These are phyloP conservation scores for Cryptococcus wingfieldii DNA, from an alignment of 1,284 basidiomycete species.

Conservation along the genomic window DNA sequence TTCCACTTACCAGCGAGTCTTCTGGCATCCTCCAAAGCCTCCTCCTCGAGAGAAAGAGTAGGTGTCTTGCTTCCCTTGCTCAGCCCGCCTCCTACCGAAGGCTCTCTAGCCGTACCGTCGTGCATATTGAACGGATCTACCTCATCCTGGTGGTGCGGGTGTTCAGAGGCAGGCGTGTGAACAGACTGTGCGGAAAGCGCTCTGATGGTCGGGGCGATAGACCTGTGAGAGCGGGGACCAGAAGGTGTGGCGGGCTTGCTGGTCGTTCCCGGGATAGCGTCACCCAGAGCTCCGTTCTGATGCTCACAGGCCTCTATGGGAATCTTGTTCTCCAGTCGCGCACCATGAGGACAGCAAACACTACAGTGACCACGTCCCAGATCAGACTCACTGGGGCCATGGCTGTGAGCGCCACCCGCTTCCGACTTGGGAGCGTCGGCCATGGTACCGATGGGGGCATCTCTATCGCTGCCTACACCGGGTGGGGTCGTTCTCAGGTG, in stretches of 20 bases:
- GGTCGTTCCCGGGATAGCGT: not conserved
- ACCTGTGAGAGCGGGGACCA: slow-evolving; percentile 7
- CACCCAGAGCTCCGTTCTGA: slow-evolving; percentile 20
- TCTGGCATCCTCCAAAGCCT: slow-evolving; percentile 33
- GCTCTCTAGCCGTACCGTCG: not conserved
- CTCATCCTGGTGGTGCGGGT: slow-evolving; percentile 2
- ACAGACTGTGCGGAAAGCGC: slow-evolving; percentile 2
- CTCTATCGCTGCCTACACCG: slow-evolving; percentile 1
- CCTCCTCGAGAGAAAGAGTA: slow-evolving; percentile 15
- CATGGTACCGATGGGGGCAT: not conserved
- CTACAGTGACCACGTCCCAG: slow-evolving; percentile 27
- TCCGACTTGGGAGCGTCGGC: not conserved
- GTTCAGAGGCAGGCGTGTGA: slow-evolving; percentile 2
- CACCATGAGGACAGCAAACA: slow-evolving; percentile 32
- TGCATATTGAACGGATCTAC: slow-evolving; percentile 4
- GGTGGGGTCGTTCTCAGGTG: slow-evolving; percentile 5
- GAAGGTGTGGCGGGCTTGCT: slow-evolving; percentile 7
- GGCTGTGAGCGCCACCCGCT: not conserved
- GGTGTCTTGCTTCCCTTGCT: slow-evolving; percentile 21
- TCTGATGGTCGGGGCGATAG: slow-evolving; percentile 5
- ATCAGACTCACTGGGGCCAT: slow-evolving; percentile 15
- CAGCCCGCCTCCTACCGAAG: slow-evolving; percentile 4
- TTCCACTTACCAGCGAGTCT: slow-evolving; percentile 34
- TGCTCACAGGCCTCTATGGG: slow-evolving; percentile 30
- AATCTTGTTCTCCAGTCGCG: slow-evolving; percentile 14